Evolutionary conservation across 1,284 basidiomycete species (phyloP).

Genomic region (Tilletiopsis washingtonensis): DNA sequence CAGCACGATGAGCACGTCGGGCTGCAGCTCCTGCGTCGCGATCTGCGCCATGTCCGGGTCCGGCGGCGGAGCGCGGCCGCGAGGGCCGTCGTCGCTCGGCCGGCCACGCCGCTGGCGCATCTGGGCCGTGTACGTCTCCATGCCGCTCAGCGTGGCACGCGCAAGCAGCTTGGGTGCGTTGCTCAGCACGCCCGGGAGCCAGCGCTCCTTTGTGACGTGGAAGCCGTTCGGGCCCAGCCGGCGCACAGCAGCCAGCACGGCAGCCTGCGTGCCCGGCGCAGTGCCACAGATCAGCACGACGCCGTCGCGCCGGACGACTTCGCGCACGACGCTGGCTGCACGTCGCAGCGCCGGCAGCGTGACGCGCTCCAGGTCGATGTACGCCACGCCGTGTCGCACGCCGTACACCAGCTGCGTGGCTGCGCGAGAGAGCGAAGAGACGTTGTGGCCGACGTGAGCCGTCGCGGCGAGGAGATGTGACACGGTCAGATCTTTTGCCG

Average conservation of each 20-base stretch:
- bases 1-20: slow-evolving; percentile 80
- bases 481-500: slow-evolving; percentile 63
- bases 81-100: neutral
- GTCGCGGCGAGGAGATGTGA: slow-evolving; percentile 86
- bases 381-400: slow-evolving; percentile 74
- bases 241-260: slow-evolving; percentile 71
- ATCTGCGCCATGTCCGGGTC: slow-evolving; percentile 44
- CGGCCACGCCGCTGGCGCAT: neutral
- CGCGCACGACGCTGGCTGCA: slow-evolving; percentile 76
- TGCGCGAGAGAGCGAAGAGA: slow-evolving; percentile 72
- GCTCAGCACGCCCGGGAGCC: slow-evolving; percentile 89
- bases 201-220: slow-evolving; percentile 72
- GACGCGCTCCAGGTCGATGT: slow-evolving; percentile 84
- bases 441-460: slow-evolving; percentile 85
- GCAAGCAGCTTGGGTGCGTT: slow-evolving; percentile 63
- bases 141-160: slow-evolving; percentile 29
- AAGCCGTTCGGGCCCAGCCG: slow-evolving; percentile 61
- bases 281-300: slow-evolving; percentile 85
- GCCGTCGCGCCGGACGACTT: slow-evolving; percentile 72
- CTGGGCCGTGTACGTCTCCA: slow-evolving; percentile 11
- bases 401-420: slow-evolving; percentile 93
- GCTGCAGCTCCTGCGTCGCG: slow-evolving; percentile 59
- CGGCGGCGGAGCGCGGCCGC: neutral
- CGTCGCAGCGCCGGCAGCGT: slow-evolving; percentile 85
- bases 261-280: slow-evolving; percentile 64